Base-by-base conservation (phyloP, 2,329 filamentous ascomycete genomes). In the Penicillium sp. region DNA sequence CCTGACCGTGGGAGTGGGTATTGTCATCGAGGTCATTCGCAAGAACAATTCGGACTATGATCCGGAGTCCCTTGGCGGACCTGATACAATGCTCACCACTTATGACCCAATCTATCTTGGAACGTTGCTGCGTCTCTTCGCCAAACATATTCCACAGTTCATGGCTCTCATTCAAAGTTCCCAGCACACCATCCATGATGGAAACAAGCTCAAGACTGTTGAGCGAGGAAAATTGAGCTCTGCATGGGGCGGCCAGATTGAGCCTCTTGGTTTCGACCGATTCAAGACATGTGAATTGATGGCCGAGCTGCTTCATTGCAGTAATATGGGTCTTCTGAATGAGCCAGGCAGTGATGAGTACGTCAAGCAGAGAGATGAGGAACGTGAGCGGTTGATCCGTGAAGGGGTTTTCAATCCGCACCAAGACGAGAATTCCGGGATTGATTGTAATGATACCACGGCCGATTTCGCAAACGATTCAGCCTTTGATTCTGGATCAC, bases 11-110 rank as follows among this genome's bases (percentile, higher is more conserved):
- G 94, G 94, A 47, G 94, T 99, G 11, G 94, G 94, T 19, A 97
- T 97, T 67, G 85, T 99, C 33, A 99, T 99, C 61, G 94, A 99
- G 75, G 94, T 99, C 43, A 99, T 99, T 71, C 85, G 94, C 58
- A 99, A 99, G 78, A 99, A 99, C 76, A 99, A 99, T 73, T 97
- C 94, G 0, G 94, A 99, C 74, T 99, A 99, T 71, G 94, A 99
- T 65, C 88, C 94, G 0, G 94, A 97, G 65, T 89, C 92, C 65
- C 87, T 92, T 58, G 86, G 88, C 46, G 90, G 91, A 56, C 85
- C 89, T 28, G 89, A 89, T 61, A 84, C 89, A 3, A 80, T 87
- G 52, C 93, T 93, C 0, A 93, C 91, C 1, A 88, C 86, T 62
- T 87, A 89, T 49, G 94, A 99, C 68, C 94, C 94, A 4, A 99